Evolutionary conservation across 176 grass and related monocot species (phyloP), one percentile per base, ranked within the genome.

Genomic region (Ensete glaucum): DNA sequence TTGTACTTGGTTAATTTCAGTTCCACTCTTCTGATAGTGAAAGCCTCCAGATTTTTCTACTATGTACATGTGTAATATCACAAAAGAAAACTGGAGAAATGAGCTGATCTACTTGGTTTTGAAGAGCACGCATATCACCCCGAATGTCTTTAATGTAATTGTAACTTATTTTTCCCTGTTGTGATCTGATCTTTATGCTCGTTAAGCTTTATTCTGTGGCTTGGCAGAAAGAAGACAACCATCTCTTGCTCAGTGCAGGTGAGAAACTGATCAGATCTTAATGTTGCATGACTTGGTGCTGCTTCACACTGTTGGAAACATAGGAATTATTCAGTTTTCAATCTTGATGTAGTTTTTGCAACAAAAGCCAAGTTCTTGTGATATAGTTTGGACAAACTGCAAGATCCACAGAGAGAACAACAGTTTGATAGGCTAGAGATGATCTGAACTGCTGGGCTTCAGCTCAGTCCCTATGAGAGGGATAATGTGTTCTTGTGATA

Each of bases 51-150:
- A 71, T 19, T 50, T 70, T 79, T 43, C 52, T 58, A 59, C 49
- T 71, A 13, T 79, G 77, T 79, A 79, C 52, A 79, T 79, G 52
- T 23, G 64, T 79, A 79, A 52, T 67, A 69, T 71, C 65, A 58
- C 20, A 11, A 53, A 50, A 58, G 72, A 29, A 60, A 79, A 57
- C 52, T 43, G 52, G 52, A 27, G 72, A 74, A 57, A 72, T 53
- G 69, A 72, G 72, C 72, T 58, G 57, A 74, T 70, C 49, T 70
- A 11, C 16, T 70, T 19, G 57, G 56, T n/a, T 43, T 43, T 60
- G 57, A 21, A 19, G 57, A 21, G 67, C 12, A 22, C 3, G 26
- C 26, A 2, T 70, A 50, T 9, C 49, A 9, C 11, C 21, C 17
- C 43, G 9, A 29, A 70, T 50, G 67, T 50, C 51, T 70, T 20